These are phyloP conservation scores for Licmophora abbreviata DNA, from an alignment of 108 stramenopile genomes.

Conservation along the genomic window DNA sequence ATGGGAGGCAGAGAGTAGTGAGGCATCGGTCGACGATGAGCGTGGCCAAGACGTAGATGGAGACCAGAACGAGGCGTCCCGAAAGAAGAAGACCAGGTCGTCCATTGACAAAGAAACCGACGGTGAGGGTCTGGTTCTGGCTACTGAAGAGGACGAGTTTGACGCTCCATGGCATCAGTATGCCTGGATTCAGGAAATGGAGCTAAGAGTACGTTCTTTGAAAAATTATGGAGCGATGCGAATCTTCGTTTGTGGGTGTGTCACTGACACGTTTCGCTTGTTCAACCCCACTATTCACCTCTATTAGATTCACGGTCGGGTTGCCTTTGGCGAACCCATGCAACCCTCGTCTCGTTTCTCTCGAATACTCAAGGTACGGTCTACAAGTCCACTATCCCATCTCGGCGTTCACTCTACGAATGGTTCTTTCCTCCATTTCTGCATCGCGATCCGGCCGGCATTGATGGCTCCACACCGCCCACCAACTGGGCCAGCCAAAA, in stretches of 20 bases:
- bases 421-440: conserved; percentile 38
- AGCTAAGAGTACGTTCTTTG: conserved; percentile 29
- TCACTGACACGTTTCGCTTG: not conserved
- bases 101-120: conserved; percentile 28
- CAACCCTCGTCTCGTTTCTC: conserved; percentile 32
- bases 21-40: not conserved
- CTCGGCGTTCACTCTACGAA: conserved; percentile 24
- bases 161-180: conserved; percentile 85
- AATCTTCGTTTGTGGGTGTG: not conserved
- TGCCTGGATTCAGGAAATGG: conserved; percentile 83
- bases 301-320: conserved; percentile 40
- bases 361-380: conserved; percentile 40
- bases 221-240: not conserved
- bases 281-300: not conserved
- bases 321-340: conserved; percentile 51
- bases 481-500: conserved; percentile 68
- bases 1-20: not conserved
- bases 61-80: not conserved
- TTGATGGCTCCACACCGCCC: conserved; percentile 2
- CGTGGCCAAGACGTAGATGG: not conserved
- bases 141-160: conserved; percentile 31
- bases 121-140: conserved; percentile 7
- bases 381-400: conserved; percentile 42
- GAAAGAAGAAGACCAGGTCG: conserved; percentile 10
- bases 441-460: conserved; percentile 21